phyloP scores from a whole-genome alignment of 2,329 filamentous ascomycete species.

The Fusarium albosuccineum region DNA sequence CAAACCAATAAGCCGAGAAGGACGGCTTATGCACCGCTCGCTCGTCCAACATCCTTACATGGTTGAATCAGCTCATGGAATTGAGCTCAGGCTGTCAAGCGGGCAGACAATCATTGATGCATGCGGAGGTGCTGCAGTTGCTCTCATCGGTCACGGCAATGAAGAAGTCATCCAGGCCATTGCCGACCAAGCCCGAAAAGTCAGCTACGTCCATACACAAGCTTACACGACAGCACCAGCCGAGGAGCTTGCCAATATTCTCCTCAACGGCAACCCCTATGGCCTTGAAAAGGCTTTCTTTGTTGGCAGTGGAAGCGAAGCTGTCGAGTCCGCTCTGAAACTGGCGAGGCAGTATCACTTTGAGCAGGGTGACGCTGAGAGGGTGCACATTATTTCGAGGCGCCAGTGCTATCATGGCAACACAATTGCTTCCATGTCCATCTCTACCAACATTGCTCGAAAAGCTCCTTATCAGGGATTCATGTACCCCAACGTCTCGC shows the following conservation, averaged over 20 bases:
- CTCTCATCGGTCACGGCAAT: slow-evolving; percentile 72
- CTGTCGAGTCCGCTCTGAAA: slow-evolving; percentile 62
- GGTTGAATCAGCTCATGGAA: slow-evolving; percentile 58
- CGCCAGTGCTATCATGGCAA: slow-evolving; percentile 62
- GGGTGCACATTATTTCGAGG: slow-evolving; percentile 53
- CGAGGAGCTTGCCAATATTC: slow-evolving; percentile 36
- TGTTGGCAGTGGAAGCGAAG: slow-evolving; percentile 49
- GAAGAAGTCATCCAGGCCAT: slow-evolving; percentile 68
- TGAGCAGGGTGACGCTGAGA: slow-evolving; percentile 50
- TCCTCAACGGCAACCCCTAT: slow-evolving; percentile 34
- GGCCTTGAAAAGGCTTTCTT: slow-evolving; percentile 44
- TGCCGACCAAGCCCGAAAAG: slow-evolving; percentile 62
- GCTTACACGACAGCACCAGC: slow-evolving; percentile 39
- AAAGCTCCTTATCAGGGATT: slow-evolving; percentile 33
- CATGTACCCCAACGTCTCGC: slow-evolving; percentile 37
- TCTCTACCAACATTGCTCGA: slow-evolving; percentile 44
- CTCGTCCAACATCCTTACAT: slow-evolving; percentile 41
- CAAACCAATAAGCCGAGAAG: slow-evolving; percentile 15
- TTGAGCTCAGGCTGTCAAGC: slow-evolving; percentile 47
- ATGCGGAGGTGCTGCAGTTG: slow-evolving; percentile 75
- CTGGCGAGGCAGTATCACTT: slow-evolving; percentile 61
- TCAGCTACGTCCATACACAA: slow-evolving; percentile 43
- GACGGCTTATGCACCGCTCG: slow-evolving; percentile 47
- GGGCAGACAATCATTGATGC: slow-evolving; percentile 74
- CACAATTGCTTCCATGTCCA: slow-evolving; percentile 58